phyloP scores from a whole-genome alignment of 371 early-diverging fungal genomes.

The Rhizomucor miehei region DNA sequence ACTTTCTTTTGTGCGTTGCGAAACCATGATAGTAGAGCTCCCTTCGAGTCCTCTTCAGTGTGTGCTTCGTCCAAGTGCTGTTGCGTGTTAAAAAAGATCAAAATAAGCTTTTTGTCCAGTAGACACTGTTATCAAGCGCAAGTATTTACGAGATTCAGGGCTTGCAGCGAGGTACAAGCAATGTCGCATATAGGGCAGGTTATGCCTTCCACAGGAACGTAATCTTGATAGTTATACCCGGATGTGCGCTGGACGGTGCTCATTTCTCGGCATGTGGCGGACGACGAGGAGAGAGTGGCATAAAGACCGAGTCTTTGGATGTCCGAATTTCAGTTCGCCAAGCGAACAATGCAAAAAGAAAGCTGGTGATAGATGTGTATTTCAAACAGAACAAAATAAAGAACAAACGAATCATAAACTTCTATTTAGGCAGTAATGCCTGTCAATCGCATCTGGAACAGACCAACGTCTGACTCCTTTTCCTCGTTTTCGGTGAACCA shows the following conservation, averaged over 20 bases:
- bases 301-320: no score
- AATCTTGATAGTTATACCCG: neutral
- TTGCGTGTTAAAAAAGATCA: neutral
- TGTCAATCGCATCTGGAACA: no score
- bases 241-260: no score
- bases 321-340: no score
- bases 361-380: no score
- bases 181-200: neutral
- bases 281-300: no score
- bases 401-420: no score
- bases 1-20: conserved; percentile 44
- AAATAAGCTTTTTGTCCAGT: neutral
- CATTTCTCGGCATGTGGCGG: no score
- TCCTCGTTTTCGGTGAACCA: conserved; percentile 8
- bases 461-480: no score
- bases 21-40: conserved; percentile 45
- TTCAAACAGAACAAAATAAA: no score
- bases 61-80: conserved; percentile 44
- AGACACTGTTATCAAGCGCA: neutral
- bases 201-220: neutral
- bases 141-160: neutral
- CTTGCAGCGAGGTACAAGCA: neutral
- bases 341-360: no score
- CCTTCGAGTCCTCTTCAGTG: conserved; percentile 44
- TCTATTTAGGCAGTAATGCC: no score